Evolutionary conservation across 768 basidiomycete genomes (phyloP), one percentile per base, ranked within the genome.

Genomic region (button mushroom (Agaricus bisporus)): DNA sequence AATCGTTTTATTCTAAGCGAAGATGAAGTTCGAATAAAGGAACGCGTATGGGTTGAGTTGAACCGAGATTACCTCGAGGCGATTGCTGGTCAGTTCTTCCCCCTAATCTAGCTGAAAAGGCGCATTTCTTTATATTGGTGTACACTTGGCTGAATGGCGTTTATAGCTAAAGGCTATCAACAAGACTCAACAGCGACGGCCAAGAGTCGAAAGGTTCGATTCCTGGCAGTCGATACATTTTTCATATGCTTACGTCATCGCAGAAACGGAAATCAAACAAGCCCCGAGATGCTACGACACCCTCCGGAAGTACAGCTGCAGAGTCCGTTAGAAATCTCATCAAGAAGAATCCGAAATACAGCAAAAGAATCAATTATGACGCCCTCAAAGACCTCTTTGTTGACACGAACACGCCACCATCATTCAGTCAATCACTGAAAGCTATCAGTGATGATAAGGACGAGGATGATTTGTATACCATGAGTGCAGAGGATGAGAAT

Each of bases 351-450:
- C 78, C 84, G 20, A 88, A 83, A 63, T 93, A 94, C 69, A 92
- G 89, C 70, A 91, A 91, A 63, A 83, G 91, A 48, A 95, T 95
- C 70, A 97, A 97, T 66, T 97, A 95, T 65, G 87, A 90, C 60
- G 91, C 90, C 0, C 80, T 95, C 49, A 86, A 88, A 59, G 80
- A 82, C 52, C 76, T 95, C 10, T 91, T 95, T 64, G 72, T 78
- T 26, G 80, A 82, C 12, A 63, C 62, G 5, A 59, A 54, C 14
- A 69, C 72, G 62, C 62, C 61, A 2, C 60, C 61, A 1, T 57
- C 56, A 3, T 56, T 59, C 38, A 35, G 50, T 11, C 51, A 56
- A 41, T 39, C 55, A 12, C 18, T 55, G 9, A 48, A 49, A 15
- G 43, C 41, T 17, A 45, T 48, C 11, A 41, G 48, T 37, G 78